These are phyloP conservation scores for Priceomyces fermenticarens DNA, from an alignment of 805 yeast species.

Conservation along the genomic window DNA sequence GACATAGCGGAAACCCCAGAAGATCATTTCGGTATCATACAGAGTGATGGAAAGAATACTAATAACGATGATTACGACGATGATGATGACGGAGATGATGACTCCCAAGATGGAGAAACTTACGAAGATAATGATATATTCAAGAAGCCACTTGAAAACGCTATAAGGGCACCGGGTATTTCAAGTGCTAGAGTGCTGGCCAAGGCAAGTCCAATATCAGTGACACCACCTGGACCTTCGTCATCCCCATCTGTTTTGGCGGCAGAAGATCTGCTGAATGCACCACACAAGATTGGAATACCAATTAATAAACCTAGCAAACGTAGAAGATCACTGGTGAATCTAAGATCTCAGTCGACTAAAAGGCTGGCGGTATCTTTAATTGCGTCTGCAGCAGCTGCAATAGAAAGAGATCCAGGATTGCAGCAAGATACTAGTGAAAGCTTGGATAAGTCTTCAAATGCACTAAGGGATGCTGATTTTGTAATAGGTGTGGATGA, in stretches of 20 bases:
- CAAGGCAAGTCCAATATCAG: slow-evolving; percentile 29
- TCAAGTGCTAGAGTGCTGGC: slow-evolving; percentile 17
- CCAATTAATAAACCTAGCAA: slow-evolving; percentile 29
- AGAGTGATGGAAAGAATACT: too few species aligned
- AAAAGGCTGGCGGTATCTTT: slow-evolving; percentile 8
- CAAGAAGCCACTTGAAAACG: slow-evolving; percentile 19
- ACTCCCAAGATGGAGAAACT: slow-evolving; percentile 20
- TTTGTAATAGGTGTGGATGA: slow-evolving; percentile 35
- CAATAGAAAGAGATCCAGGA: slow-evolving; percentile 8
- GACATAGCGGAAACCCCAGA: too few species aligned
- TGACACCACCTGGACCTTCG: slow-evolving; percentile 12
- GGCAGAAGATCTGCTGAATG: not conserved
- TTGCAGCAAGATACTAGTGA: slow-evolving; percentile 8
- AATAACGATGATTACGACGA: slow-evolving; percentile 1
- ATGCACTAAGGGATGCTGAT: slow-evolving; percentile 7
- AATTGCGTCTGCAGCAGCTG: slow-evolving; percentile 4
- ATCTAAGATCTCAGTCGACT: slow-evolving; percentile 6
- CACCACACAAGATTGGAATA: slow-evolving; percentile 37
- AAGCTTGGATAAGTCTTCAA: not conserved
- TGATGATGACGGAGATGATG: slow-evolving; percentile 13
- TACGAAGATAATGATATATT: slow-evolving; percentile 24
- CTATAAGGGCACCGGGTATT: slow-evolving; percentile 18
- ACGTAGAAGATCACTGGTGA: slow-evolving; percentile 26
- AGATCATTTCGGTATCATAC: too few species aligned
- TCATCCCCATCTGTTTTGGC: not conserved